Percentiles rank a stretch among this genome's conserved stretches.
These are phyloP conservation scores for Xylaria venustula DNA, from an alignment of 495 filamentous ascomycete genomes.

Conservation along the genomic window DNA sequence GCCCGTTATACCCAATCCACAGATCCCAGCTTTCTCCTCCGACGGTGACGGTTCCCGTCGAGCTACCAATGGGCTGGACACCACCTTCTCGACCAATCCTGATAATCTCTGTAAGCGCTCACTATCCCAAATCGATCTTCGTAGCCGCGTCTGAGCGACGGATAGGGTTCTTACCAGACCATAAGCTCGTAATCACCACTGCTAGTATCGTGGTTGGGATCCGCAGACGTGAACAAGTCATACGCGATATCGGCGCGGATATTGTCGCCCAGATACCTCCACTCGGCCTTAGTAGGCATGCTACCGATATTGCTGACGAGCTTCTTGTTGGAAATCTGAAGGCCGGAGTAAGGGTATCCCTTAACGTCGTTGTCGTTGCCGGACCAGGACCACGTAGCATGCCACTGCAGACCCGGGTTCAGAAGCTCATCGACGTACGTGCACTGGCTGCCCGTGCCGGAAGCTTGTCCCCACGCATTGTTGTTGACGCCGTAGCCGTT, in stretches of 20 bases:
- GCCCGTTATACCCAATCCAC: constrained; percentile 55
- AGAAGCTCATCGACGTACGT: constrained; percentile 49
- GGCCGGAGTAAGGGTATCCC: constrained; percentile 55
- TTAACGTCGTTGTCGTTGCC: constrained; percentile 55
- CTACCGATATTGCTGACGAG: constrained; percentile 45
- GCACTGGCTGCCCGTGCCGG: constrained; percentile 56
- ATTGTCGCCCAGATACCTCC: constrained; percentile 51
- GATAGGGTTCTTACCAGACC: constrained; percentile 54
- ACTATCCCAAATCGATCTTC: background rate
- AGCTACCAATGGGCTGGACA: constrained; percentile 61
- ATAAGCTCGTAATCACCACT: constrained; percentile 64
- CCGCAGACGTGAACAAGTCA: constrained; percentile 59
- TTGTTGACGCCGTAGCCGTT: constrained; percentile 46
- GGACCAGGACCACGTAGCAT: constrained; percentile 58
- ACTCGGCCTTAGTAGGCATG: constrained; percentile 47
- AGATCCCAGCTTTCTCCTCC: constrained; percentile 51
- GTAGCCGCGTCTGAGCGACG: background rate
- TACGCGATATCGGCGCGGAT: constrained; percentile 63
- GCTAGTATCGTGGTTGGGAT: constrained; percentile 38
- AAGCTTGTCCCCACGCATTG: constrained; percentile 51
- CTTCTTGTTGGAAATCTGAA: constrained; percentile 42
- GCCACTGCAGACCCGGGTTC: constrained; percentile 52
- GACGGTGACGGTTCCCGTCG: constrained; percentile 54
- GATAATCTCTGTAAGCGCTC: background rate
- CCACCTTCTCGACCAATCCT: constrained; percentile 39